A percentile compares a stretch with the other conserved stretches of the same genome.
Conservation (phyloP, 1,284 basidiomycete genomes). For the Ceratobasidium sp. region DNA sequence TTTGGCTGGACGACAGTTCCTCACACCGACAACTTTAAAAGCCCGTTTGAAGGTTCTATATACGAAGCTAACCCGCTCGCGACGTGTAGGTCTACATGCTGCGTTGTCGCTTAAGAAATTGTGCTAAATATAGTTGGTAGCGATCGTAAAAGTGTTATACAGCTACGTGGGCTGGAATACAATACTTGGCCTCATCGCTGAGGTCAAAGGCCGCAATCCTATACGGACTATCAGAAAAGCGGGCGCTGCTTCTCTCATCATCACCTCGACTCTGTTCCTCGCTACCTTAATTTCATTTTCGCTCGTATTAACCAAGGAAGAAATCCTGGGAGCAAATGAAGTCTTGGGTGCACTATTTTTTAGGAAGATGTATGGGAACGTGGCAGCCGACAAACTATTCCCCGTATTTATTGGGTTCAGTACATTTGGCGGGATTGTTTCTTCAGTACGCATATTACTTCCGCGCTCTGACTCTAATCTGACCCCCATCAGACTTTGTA, state of each 20-base stretch:
- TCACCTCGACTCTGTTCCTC: background rate
- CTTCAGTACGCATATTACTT: conserved; percentile 44
- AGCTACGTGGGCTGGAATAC: conserved; percentile 63
- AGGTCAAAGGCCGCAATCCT: conserved; percentile 60
- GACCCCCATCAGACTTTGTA: conserved; percentile 41
- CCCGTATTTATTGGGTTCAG: conserved; percentile 49
- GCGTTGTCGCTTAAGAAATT: background rate
- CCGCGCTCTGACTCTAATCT: conserved; percentile 41
- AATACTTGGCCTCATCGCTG: conserved; percentile 61
- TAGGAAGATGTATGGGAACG: conserved; percentile 58
- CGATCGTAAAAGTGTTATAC: conserved; percentile 64
- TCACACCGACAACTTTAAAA: conserved; percentile 57
- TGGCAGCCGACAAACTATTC: conserved; percentile 47
- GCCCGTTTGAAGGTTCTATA: conserved; percentile 60
- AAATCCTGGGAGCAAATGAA: conserved; percentile 55
- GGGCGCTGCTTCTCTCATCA: conserved; percentile 53
- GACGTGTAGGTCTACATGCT: background rate
- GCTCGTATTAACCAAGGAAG: conserved; percentile 55
- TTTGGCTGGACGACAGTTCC: conserved; percentile 54
- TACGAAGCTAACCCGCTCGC: conserved; percentile 54
- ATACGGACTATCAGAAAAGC: conserved; percentile 62
- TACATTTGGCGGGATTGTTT: conserved; percentile 48
- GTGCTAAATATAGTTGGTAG: conserved; percentile 59
- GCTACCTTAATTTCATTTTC: conserved; percentile 42
- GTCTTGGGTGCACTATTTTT: conserved; percentile 64